Evolutionary conservation across 371 early-diverging fungal species (phyloP).

Genomic region (Apophysomyces elegans): DNA sequence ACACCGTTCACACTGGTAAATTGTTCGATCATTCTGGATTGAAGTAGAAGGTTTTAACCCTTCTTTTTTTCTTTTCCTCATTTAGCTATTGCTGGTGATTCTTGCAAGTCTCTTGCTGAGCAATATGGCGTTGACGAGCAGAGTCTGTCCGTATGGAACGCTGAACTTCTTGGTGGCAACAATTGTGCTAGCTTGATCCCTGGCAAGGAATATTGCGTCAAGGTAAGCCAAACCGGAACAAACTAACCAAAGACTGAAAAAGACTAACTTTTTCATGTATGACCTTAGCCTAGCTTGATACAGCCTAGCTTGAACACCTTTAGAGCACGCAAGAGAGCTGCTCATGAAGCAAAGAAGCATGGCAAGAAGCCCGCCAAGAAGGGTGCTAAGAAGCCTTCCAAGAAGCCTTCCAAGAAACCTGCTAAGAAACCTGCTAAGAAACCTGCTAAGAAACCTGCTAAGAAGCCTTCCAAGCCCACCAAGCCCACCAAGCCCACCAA

Average conservation of each 20-base stretch:
- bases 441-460: constrained; percentile 29
- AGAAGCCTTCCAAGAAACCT: constrained; percentile 33
- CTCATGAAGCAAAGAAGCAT: constrained; percentile 23
- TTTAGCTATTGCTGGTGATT: constrained; percentile 22
- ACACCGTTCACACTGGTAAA: constrained; percentile 23
- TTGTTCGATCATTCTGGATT: background rate
- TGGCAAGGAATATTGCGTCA: constrained; percentile 27
- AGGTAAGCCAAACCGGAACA: background rate
- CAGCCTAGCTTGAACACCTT: constrained; percentile 1
- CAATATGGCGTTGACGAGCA: constrained; percentile 6
- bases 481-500: constrained; percentile 22
- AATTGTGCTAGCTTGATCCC: constrained; percentile 15
- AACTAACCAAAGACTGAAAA: background rate
- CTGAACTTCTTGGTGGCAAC: background rate
- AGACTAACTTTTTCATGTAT: background rate
- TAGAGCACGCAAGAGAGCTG: constrained; percentile 13
- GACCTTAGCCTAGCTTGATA: background rate
- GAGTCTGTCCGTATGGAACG: constrained; percentile 24
- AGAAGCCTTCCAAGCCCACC: constrained; percentile 21
- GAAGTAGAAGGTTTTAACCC: background rate
- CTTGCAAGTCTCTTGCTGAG: constrained; percentile 20
- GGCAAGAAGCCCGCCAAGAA: constrained; percentile 16
- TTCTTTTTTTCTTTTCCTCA: too few species aligned
- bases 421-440: constrained; percentile 26
- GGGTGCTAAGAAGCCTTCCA: constrained; percentile 30